Conservation (phyloP, 179 eudicot species). For the Silene vulgaris region DNA sequence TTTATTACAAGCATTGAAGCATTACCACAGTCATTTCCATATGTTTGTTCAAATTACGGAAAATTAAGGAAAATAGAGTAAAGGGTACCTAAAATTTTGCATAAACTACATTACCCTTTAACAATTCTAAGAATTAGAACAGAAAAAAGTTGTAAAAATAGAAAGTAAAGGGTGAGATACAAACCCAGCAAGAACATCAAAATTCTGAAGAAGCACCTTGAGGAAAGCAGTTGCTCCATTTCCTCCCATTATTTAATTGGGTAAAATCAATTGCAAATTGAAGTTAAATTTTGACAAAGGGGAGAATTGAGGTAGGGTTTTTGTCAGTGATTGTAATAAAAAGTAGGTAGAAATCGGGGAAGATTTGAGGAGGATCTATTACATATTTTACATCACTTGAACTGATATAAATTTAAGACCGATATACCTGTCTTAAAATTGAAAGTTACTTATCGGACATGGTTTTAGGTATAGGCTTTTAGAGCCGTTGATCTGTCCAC, state of each 20-base stretch:
- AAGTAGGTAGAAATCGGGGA: neutral
- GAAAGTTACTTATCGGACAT: no score
- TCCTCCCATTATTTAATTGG: conserved; percentile 21
- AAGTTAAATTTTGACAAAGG: neutral
- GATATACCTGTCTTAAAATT: no score
- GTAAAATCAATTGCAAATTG: neutral
- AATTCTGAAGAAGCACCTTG: conserved; percentile 55
- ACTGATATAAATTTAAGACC: no score
- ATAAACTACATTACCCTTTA: conserved; percentile 5
- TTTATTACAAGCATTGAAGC: neutral
- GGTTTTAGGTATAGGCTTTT: no score
- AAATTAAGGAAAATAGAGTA: no score
- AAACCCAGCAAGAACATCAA: conserved; percentile 92
- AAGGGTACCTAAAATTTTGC: neutral
- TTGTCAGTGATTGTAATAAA: neutral
- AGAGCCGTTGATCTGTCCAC: no score
- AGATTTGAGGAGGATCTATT: no score
- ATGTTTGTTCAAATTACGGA: no score
- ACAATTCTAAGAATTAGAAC: neutral
- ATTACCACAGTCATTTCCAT: no score
- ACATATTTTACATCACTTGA: no score
- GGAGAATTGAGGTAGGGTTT: neutral
- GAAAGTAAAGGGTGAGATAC: neutral
- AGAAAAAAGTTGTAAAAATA: neutral
- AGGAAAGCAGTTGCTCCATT: conserved; percentile 52